Evolutionary conservation across 2,329 filamentous ascomycete genomes (phyloP).

Genomic region (Atkinsonella hypoxylon): DNA sequence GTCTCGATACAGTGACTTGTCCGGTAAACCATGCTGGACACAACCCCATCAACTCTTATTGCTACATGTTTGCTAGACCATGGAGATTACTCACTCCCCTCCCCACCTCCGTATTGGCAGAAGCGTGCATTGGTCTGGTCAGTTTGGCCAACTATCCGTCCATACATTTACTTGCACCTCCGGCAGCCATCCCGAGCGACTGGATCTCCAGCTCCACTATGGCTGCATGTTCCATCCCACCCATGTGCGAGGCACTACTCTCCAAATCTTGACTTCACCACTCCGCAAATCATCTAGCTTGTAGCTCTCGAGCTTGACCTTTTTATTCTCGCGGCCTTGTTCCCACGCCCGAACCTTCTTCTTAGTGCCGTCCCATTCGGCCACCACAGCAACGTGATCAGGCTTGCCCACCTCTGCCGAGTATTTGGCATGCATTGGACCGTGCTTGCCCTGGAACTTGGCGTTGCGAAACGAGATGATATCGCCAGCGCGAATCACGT

Average conservation of each 20-base stretch:
- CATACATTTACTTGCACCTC: conserved; percentile 5
- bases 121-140: background rate
- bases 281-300: conserved; percentile 83
- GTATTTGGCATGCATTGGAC: conserved; percentile 92
- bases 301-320: conserved; percentile 89
- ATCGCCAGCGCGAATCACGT: conserved; percentile 88
- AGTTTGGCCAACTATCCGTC: conserved; percentile 1
- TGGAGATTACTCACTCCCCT: no score
- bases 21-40: background rate
- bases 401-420: conserved; percentile 74
- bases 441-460: conserved; percentile 89
- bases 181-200: conserved; percentile 3
- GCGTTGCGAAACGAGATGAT: conserved; percentile 89
- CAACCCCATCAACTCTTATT: background rate
- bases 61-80: background rate
- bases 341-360: conserved; percentile 96
- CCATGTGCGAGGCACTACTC: conserved; percentile 85
- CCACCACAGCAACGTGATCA: conserved; percentile 81
- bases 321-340: conserved; percentile 85
- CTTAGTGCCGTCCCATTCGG: conserved; percentile 97
- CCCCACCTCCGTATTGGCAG: no score
- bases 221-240: conserved; percentile 69
- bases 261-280: conserved; percentile 95
- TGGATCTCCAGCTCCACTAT: conserved; percentile 27
- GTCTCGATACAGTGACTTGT: background rate